These are phyloP conservation scores for Diaporthe australafricana DNA, from an alignment of 2,329 filamentous ascomycete species.

Conservation along the genomic window DNA sequence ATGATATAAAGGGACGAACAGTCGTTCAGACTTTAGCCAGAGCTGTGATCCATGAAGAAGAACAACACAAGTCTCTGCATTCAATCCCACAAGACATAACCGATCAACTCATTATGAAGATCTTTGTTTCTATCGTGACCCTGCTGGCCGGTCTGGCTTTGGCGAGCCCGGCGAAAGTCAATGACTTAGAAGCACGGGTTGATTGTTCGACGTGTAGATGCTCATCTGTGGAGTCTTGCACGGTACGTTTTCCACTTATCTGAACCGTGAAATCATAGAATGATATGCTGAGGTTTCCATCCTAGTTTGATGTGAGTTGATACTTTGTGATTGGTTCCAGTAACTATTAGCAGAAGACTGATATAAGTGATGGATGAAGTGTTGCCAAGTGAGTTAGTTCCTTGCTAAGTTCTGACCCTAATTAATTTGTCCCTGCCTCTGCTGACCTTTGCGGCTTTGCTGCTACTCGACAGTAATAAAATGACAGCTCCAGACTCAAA, in stretches of 20 bases:
- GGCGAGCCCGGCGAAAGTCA: conserved; percentile 28
- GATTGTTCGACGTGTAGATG: conserved; percentile 35
- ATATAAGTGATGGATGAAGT: not conserved
- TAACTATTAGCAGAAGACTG: not conserved
- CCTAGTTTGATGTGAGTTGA: not conserved
- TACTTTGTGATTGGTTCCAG: not conserved
- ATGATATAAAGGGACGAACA: not conserved
- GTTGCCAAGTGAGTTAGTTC: conserved; percentile 3
- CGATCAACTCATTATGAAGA: conserved; percentile 34
- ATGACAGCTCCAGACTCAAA: not conserved
- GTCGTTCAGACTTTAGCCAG: not conserved
- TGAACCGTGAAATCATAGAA: not conserved
- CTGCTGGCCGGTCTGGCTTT: conserved; percentile 33
- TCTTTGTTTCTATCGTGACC: conserved; percentile 30
- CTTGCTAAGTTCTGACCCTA: too few relatives aligned
- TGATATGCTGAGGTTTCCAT: not conserved
- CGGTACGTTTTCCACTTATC: conserved; percentile 3
- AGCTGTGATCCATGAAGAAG: not conserved
- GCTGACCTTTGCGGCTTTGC: too few relatives aligned
- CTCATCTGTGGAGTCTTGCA: conserved; percentile 37
- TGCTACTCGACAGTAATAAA: not conserved
- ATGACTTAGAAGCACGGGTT: conserved; percentile 32
- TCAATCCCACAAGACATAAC: not conserved
- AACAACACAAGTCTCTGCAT: not conserved
- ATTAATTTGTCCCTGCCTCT: too few relatives aligned